A percentile compares a stretch with the other conserved stretches of the same genome.
Conservation (phyloP, 441 rosid genomes). For the Rhodomyrtus psidioides region DNA sequence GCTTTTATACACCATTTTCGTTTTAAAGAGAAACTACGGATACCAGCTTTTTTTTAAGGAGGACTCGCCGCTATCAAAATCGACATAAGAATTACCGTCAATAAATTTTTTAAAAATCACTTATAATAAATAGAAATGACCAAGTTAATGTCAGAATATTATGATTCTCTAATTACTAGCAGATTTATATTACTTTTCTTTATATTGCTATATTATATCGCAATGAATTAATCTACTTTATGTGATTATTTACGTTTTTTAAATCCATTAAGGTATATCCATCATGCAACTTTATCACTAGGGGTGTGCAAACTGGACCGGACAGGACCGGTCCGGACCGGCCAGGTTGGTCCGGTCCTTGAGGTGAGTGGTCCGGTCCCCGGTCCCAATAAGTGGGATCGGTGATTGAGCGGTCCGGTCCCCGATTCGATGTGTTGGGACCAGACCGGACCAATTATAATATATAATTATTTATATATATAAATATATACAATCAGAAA, state of each 20-base stretch:
- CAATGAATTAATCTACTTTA: not conserved
- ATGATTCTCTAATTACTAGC: not conserved
- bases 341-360: too few species aligned
- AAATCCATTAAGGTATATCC: too few species aligned
- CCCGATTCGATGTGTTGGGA: too few species aligned
- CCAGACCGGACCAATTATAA: too few species aligned
- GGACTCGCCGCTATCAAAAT: not conserved
- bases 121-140: not conserved
- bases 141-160: not conserved
- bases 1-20: not conserved
- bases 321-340: too few species aligned
- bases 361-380: too few species aligned
- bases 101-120: not conserved
- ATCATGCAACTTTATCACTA: not conserved
- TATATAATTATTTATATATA: too few species aligned
- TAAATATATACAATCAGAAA: too few species aligned
- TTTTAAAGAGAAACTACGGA: not conserved
- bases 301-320: too few species aligned
- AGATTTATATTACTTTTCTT: not conserved
- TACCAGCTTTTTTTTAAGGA: not conserved
- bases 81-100: rapidly evolving
- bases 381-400: too few species aligned
- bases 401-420: too few species aligned
- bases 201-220: not conserved
- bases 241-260: not conserved